Percentiles rank a stretch among this genome's conserved stretches.
Evolutionary conservation across 169 alveolate species (phyloP).

Genomic region (Theileria equi): DNA sequence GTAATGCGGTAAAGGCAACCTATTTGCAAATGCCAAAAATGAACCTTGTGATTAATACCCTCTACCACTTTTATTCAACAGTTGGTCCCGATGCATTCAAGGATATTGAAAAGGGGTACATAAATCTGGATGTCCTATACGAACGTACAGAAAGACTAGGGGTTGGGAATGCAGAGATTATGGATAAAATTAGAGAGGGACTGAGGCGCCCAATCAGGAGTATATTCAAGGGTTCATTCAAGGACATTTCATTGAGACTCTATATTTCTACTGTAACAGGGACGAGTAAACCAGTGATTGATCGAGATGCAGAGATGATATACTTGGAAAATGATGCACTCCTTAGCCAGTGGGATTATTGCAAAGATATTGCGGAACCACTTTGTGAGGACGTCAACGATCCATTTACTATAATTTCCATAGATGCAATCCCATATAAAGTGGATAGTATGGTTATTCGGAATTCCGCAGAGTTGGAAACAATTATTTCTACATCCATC

Average conservation of each 20-base stretch:
- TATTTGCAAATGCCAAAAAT: too few relatives aligned
- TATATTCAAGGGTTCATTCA: not conserved
- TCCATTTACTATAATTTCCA: not conserved
- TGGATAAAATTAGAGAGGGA: too few relatives aligned
- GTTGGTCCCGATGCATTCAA: too few relatives aligned
- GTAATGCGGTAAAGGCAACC: too few relatives aligned
- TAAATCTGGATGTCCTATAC: too few relatives aligned
- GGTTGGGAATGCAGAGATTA: too few relatives aligned
- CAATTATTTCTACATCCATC: not conserved
- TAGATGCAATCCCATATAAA: not conserved
- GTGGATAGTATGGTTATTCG: too few relatives aligned
- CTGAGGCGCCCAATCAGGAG: too few relatives aligned
- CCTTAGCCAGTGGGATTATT: conserved; percentile 36
- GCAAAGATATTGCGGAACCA: conserved; percentile 47
- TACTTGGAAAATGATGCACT: conserved; percentile 22
- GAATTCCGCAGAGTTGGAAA: not conserved
- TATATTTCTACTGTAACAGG: not conserved
- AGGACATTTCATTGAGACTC: not conserved
- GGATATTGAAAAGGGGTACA: too few relatives aligned
- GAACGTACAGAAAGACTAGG: too few relatives aligned
- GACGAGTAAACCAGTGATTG: not conserved
- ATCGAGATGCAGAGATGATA: not conserved
- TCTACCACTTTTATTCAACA: too few relatives aligned
- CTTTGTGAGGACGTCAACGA: conserved; percentile 6
- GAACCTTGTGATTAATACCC: too few relatives aligned